These are phyloP conservation scores for Globisporangium splendens DNA, from an alignment of 352 stramenopile species.

Conservation along the genomic window DNA sequence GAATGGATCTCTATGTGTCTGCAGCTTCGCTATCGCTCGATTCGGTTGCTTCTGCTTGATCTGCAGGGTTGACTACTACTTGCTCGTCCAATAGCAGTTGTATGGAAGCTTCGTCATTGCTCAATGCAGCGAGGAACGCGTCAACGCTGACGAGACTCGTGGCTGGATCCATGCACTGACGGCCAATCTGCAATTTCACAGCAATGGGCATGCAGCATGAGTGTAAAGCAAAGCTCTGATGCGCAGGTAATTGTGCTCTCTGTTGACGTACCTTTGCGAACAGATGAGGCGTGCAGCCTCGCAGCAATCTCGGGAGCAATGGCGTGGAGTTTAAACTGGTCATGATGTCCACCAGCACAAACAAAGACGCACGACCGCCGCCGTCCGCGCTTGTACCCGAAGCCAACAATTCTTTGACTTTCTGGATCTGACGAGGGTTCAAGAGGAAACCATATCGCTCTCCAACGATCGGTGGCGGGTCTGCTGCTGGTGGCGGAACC, in stretches of 20 bases:
- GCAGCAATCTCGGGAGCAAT: slow-evolving; percentile 38
- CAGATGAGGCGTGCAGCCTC: slow-evolving; percentile 28
- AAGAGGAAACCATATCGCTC: slow-evolving; percentile 35
- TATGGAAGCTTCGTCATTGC: slow-evolving; percentile 14
- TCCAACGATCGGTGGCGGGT: slow-evolving; percentile 42
- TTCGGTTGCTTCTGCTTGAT: neutral
- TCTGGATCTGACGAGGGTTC: slow-evolving; percentile 35
- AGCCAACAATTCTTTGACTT: slow-evolving; percentile 21
- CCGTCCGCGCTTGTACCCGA: slow-evolving; percentile 9
- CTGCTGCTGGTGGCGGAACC: slow-evolving; percentile 20
- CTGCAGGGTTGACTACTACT: neutral
- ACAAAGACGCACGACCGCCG: slow-evolving; percentile 21
- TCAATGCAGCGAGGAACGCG: slow-evolving; percentile 31
- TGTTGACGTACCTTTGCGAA: slow-evolving; percentile 39
- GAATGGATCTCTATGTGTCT: no score
- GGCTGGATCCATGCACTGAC: slow-evolving; percentile 23
- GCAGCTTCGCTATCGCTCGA: neutral
- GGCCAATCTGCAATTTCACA: slow-evolving; percentile 24
- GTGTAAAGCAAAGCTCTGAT: no score
- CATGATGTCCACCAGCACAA: slow-evolving; percentile 32
- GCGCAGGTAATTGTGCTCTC: no score
- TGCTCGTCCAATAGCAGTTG: slow-evolving; percentile 12
- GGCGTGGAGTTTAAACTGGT: slow-evolving; percentile 24
- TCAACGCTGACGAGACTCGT: slow-evolving; percentile 33
- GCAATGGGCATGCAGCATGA: neutral